Percentiles rank a stretch among this genome's conserved stretches.
Evolutionary conservation across 768 basidiomycete species (phyloP).

Genomic region (Psilocybe cubensis): DNA sequence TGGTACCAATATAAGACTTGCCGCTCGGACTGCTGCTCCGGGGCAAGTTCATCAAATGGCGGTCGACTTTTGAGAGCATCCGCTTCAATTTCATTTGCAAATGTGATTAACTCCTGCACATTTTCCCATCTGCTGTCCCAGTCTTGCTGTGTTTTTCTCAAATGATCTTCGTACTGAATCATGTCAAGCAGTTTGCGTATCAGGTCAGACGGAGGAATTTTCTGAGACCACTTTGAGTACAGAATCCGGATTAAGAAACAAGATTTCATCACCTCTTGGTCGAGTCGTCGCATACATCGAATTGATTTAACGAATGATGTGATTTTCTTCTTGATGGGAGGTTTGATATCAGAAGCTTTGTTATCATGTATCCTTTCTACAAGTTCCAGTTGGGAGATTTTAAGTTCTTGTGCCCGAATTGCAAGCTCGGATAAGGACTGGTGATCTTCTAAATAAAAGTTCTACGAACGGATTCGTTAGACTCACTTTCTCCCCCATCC

Average conservation of each 20-base stretch:
- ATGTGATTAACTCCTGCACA: conserved; percentile 82
- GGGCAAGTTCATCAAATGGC: background rate
- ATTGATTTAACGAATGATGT: conserved; percentile 62
- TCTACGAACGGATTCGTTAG: background rate
- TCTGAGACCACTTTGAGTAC: conserved; percentile 35
- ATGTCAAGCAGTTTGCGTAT: conserved; percentile 60
- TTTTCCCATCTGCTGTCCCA: conserved; percentile 85
- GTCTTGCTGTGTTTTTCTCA: conserved; percentile 74
- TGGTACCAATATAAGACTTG: background rate
- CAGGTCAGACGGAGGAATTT: conserved; percentile 63
- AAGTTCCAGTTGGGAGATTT: conserved; percentile 58
- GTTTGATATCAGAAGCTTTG: conserved; percentile 64
- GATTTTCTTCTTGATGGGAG: conserved; percentile 66
- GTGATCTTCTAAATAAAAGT: background rate
- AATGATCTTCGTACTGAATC: conserved; percentile 67
- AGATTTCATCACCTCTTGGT: conserved; percentile 47
- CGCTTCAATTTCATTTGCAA: conserved; percentile 61
- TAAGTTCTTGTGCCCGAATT: conserved; percentile 50
- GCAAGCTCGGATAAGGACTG: conserved; percentile 68
- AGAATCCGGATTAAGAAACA: background rate
- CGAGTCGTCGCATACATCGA: conserved; percentile 51
- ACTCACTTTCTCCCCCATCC: conserved; percentile 78
- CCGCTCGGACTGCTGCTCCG: conserved; percentile 2
- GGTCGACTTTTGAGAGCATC: conserved; percentile 24
- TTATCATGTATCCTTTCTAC: conserved; percentile 69